Evolutionary conservation across 1,139 yeast species (phyloP), one percentile per base, ranked within the genome.

Genomic region (Suhomyces bribrorum): DNA sequence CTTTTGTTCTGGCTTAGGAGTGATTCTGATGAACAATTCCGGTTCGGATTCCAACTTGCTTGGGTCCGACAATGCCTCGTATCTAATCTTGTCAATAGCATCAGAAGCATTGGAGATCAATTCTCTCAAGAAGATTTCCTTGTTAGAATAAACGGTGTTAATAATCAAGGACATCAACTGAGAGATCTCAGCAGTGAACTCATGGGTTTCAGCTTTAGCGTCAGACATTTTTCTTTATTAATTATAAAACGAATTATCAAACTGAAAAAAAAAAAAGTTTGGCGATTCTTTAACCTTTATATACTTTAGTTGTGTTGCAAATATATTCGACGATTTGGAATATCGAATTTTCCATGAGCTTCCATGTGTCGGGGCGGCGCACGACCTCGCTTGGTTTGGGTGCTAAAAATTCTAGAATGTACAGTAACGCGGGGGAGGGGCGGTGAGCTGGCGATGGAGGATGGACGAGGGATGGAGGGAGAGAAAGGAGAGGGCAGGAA

Each of bases 101-200:
- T 87, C 96, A 34, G 95, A 90, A 48, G 97, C 97, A 73, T 94
- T 94, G 52, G 98, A 94, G 62, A 94, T 88, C 78, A 94, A 81
- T 73, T 94, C 99, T 86, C 99, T 90, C 66, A 94, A 79, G 83
- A 94, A 94, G 62, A 94, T 92, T 73, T 94, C 99, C 79, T 94
- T 94, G 84, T 94, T 94, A 44, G 98, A 92, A 75, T 94, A 94
- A 62, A 94, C 99, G 44, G 99, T 94, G 88, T 94, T 94, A 77
- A 94, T 92, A 89, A 94, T 89, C 81, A 92, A 84, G 69, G 97
- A 87, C 97, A 94, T 86, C 83, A 94, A 81, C 95, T 92, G 98
- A 84, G 97, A 86, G 73, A 92, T 94, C 89, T 92, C 99, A 81
- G 99, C 99, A 71, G 95, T 96, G 77, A 92, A 92, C 79, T 92